A percentile compares a stretch with the other conserved stretches of the same genome.
Evolutionary conservation across 495 filamentous ascomycete species (phyloP).

Genomic region (Talaromyces thailandensis): DNA sequence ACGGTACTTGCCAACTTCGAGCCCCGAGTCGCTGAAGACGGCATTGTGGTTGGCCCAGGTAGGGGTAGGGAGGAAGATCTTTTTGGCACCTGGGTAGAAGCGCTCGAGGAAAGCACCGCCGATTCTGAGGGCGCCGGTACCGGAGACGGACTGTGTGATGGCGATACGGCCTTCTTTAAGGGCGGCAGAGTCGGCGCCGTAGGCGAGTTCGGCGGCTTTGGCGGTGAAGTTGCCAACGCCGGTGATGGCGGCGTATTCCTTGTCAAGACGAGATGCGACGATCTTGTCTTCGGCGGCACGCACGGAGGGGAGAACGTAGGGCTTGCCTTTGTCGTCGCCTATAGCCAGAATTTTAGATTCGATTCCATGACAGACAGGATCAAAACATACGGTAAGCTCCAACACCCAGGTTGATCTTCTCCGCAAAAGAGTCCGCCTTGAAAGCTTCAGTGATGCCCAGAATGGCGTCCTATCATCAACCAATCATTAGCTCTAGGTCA

Average conservation of each 20-base stretch:
- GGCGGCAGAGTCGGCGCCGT: constrained; percentile 67
- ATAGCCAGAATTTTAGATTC: constrained; percentile 2
- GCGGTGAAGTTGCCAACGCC: constrained; percentile 90
- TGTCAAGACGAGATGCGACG: constrained; percentile 67
- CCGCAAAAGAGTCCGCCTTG: constrained; percentile 83
- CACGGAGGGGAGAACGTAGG: constrained; percentile 93
- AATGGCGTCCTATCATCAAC: constrained; percentile 54
- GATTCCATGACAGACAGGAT: background rate
- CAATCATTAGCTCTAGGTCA: background rate
- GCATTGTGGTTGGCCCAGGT: constrained; percentile 98
- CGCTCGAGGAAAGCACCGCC: constrained; percentile 87
- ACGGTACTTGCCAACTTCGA: constrained; percentile 86
- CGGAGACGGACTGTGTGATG: constrained; percentile 96
- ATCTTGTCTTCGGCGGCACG: constrained; percentile 81
- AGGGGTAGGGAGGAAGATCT: constrained; percentile 88
- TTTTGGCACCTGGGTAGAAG: constrained; percentile 84
- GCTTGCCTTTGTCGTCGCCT: constrained; percentile 93
- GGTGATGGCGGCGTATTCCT: constrained; percentile 97
- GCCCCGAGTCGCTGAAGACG: constrained; percentile 86
- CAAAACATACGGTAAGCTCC: constrained; percentile 40
- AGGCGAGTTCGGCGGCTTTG: constrained; percentile 83
- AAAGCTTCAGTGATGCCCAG: constrained; percentile 98
- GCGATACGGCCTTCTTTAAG: constrained; percentile 72
- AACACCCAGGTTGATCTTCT: constrained; percentile 96
- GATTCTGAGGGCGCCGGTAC: constrained; percentile 90